Base-by-base conservation (phyloP, 495 filamentous ascomycete species). In the Umbilicaria muhlenbergii region DNA sequence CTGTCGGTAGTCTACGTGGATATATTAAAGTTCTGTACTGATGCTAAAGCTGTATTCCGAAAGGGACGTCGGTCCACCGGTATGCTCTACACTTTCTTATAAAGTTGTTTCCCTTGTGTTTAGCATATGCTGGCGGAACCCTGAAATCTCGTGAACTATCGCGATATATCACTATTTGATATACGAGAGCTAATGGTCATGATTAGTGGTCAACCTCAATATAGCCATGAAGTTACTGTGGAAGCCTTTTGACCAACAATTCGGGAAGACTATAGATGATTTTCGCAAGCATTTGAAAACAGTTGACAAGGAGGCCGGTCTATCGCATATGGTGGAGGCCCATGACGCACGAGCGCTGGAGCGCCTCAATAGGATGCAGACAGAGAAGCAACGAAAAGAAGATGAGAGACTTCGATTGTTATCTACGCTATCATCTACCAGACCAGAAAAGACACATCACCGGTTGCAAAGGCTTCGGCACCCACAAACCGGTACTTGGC, bases 1-100 rank as follows among this genome's bases (percentile, higher is more conserved):
- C 36, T 67, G 8, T 58, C 63, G 0, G 45, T 49, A 8, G 49
- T 51, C 6, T 69, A 68, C 47, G 47, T 66, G 8, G 65, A 69
- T 34, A 56, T 68, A 15, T 40, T 66, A 2, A 39, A 34, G 0
- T 64, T 68, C 43, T 68, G 65, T 44, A 45, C 38, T 2, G 44
- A 58, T 3, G 59, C 58, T 5, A 64, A 61, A 21, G 39, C 46
- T 5, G 45, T 58, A 0, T 58, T 69, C 34, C 36, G 50, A 16
- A 44, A 48, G 6, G 49, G 43, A 1, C 60, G 52, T 3, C 24
- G 24, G 24, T 28, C 24, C 24, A 28, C 24, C 8, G 24, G 24
- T 28, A 28, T 28, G 24, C 24, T 6, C 24, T 6, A 6, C 8
- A 28, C 3, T 28, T 28, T 28, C 24, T 28, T 28, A 10, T 28